Evolutionary conservation across 2,329 filamentous ascomycete species (phyloP), one percentile per base, ranked within the genome.

Genomic region (Thielaviopsis ethacetica): DNA sequence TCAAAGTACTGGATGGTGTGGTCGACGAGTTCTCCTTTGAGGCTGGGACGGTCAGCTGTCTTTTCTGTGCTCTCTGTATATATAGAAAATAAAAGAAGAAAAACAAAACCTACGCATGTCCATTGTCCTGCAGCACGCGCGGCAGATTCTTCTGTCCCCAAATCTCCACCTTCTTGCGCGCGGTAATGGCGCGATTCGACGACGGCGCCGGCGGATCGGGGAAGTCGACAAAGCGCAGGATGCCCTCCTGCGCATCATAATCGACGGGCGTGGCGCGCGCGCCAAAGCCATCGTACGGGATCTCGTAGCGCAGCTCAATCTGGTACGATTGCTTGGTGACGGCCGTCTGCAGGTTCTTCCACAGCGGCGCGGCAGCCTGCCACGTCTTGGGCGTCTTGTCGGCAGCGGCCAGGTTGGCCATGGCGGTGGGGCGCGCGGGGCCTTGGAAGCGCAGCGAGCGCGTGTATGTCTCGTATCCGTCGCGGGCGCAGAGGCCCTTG

Each of bases 151-250:
- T 73, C 63, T 78, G 75, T 1, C 76, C 72, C 64, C 75, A 73
- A n/a, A 82, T 75, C 63, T 82, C 79, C 6, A 81, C 71, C 67
- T 76, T 77, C 65, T 78, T 80, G 47, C 79, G 72, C 65, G 80
- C 75, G 10, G 72, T 76, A 38, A 80, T 67, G 54, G 71, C 38
- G 9, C 75, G 72, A 15, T 73, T 71, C 19, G 53, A 44, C 53
- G 59, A 53, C 12, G 75, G 72, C n/a, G 72, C 70, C 1, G 74
- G 70, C 17, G 80, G 80, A 62, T 84, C 81, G 1, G 82, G 81
- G 52, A 83, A 72, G 63, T 84, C 81, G 5, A 72, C 76, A 79
- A 80, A 85, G 52, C 76, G 71, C 60, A 84, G 66, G 3, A 76
- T 73, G 19, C 78, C 79, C 0, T 70, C 69, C 0, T 69, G 66